Base-by-base conservation (phyloP, 495 filamentous ascomycete species). In the Penicillium chermesinum region DNA sequence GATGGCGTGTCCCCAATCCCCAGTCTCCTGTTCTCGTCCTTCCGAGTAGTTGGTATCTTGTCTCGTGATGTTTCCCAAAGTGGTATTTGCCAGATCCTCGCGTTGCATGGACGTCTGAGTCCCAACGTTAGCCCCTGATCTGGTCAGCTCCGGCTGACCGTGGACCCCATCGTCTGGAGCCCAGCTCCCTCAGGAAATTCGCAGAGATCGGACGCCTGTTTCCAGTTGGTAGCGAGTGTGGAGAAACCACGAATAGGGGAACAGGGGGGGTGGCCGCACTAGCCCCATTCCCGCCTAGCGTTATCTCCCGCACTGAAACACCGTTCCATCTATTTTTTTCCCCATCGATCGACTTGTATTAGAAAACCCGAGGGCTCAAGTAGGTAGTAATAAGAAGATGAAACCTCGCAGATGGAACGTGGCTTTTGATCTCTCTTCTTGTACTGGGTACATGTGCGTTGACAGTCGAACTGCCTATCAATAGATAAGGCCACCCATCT, bases 241-340 rank as follows among this genome's bases (percentile, higher is more conserved):
- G 25, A 10, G 25, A 30, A 30, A 10, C 25, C 5, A 30, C 25
- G 25, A 30, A 10, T 30, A 4, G 25, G 5, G 10, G 10, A 30
- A 30, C 4, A 10, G 25, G 25, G 25, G 4, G 25, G 25, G 25
- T 30, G n/a, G n/a, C n/a, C n/a, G n/a, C n/a, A n/a, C 25, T 30
- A 30, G 13, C 1, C 38, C 38, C 10, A 40, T 16, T 10, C n/a
- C 18, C 5, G 14, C 8, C 16, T 44, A 36, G 43, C 32, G 46
- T 48, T 38, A 34, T 38, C 38, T 39, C 37, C 45, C 39, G 39
- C 19, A 22, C n/a, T 40, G 38, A 40, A 17, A 40, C 38, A 12
- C 16, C 2, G 7, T 40, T 18, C 19, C 22, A 32, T 30, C n/a
- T 30, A 10, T 30, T 30, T 10, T 30, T 30, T 30, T 4, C 10